Evolutionary conservation across 108 stramenopile genomes (phyloP).

Genomic region (Chaetoceros tenuissimus): DNA sequence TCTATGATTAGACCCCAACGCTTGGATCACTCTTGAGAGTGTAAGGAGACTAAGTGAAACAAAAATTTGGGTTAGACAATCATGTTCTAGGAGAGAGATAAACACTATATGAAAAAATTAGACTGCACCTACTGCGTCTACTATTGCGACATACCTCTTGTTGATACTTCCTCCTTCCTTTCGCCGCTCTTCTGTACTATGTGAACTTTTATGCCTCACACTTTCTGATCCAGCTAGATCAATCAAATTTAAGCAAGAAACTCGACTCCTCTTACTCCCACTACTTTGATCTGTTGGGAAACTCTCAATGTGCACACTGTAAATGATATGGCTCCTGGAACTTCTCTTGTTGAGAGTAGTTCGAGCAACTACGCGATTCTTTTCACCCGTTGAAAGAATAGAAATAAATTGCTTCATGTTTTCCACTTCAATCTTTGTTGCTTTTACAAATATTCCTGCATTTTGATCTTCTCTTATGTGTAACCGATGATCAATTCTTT

Average conservation of each 20-base stretch:
- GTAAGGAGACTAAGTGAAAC: constrained; percentile 49
- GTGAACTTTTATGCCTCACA: constrained; percentile 36
- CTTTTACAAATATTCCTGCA: not conserved
- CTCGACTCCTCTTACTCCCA: not conserved
- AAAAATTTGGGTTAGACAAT: not conserved
- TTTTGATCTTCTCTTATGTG: not conserved
- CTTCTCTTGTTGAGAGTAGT: constrained; percentile 59
- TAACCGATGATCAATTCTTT: not conserved
- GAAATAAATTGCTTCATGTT: constrained; percentile 15
- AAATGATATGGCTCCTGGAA: constrained; percentile 35
- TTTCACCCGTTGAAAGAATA: constrained; percentile 18
- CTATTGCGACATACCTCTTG: constrained; percentile 50
- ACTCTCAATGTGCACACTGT: constrained; percentile 29
- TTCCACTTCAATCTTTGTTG: constrained; percentile 8
- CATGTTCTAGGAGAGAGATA: constrained; percentile 6
- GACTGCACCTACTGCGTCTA: not conserved
- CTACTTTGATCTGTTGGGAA: constrained; percentile 21
- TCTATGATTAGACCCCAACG: no score
- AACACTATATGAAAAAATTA: not conserved
- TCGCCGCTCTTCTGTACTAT: constrained; percentile 42
- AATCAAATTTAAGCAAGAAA: constrained; percentile 30
- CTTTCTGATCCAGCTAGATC: constrained; percentile 52
- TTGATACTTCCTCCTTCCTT: constrained; percentile 98
- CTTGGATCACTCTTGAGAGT: constrained; percentile 70
- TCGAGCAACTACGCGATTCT: constrained; percentile 29